These are phyloP conservation scores for Vanderwaltozyma tropicalis DNA, from an alignment of 805 yeast species.

Conservation along the genomic window DNA sequence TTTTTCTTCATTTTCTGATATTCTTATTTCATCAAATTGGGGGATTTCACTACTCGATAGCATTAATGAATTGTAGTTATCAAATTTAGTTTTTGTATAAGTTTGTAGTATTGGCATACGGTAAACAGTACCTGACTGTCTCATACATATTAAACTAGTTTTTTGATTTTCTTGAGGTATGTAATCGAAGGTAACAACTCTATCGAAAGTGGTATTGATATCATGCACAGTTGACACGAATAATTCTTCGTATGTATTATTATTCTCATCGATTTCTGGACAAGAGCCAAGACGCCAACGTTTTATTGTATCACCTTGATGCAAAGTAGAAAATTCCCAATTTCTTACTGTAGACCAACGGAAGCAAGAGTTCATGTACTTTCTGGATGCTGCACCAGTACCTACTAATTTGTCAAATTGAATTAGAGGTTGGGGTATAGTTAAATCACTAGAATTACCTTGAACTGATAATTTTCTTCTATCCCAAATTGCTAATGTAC, in stretches of 20 bases:
- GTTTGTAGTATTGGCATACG: conserved; percentile 66
- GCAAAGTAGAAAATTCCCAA: conserved; percentile 71
- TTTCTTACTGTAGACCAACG: conserved; percentile 53
- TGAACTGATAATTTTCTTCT: conserved; percentile 43
- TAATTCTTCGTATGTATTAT: conserved; percentile 40
- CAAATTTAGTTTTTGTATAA: conserved; percentile 51
- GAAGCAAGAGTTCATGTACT: conserved; percentile 52
- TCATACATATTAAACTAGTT: conserved; percentile 69
- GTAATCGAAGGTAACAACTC: conserved; percentile 80
- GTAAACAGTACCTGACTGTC: conserved; percentile 83
- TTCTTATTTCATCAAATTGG: conserved; percentile 19
- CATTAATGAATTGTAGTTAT: conserved; percentile 56
- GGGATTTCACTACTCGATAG: conserved; percentile 35
- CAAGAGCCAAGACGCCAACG: conserved; percentile 68
- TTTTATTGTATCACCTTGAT: conserved; percentile 66
- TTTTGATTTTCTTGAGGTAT: conserved; percentile 48
- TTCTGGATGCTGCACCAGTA: conserved; percentile 46
- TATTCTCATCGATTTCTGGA: conserved; percentile 25
- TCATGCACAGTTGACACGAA: conserved; percentile 73
- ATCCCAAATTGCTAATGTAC: conserved; percentile 77
- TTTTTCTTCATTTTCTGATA: conserved; percentile 13
- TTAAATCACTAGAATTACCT: conserved; percentile 15
- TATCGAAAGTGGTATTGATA: conserved; percentile 62
- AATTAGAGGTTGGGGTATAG: conserved; percentile 45
- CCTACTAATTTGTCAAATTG: conserved; percentile 50